These are phyloP conservation scores for Eimeria zaria DNA, from an alignment of 169 alveolate genomes.

Conservation along the genomic window DNA sequence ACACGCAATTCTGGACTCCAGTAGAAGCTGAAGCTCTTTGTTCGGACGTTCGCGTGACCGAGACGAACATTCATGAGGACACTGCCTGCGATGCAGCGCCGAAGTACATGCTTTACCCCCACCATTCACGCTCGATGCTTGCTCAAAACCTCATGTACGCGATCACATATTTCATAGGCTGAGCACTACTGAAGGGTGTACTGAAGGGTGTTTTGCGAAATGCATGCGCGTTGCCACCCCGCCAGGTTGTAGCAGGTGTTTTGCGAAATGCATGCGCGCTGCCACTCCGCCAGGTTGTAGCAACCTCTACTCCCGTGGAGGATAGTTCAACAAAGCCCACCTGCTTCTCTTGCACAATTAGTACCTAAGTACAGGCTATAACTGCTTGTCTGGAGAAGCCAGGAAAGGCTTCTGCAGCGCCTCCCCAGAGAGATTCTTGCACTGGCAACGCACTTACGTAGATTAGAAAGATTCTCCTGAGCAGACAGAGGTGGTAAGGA, in stretches of 20 bases:
- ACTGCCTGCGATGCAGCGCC: slow-evolving; percentile 5
- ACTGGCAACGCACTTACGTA: slow-evolving; percentile 63
- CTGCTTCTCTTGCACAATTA: slow-evolving; percentile 23
- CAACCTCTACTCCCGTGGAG: not conserved
- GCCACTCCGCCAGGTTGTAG: not conserved
- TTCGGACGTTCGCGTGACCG: slow-evolving; percentile 18
- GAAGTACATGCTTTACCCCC: not conserved
- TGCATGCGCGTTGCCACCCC: not conserved
- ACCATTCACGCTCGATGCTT: not conserved
- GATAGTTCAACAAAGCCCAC: not conserved
- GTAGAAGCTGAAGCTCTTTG: slow-evolving; percentile 53
- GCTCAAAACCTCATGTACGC: not conserved
- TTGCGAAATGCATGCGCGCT: not conserved
- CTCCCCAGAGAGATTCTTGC: slow-evolving; percentile 61
- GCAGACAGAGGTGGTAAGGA: not conserved
- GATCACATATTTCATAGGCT: not conserved
- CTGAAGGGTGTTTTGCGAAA: not conserved
- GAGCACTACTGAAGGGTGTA: too few relatives aligned
- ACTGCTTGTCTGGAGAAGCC: slow-evolving; percentile 2
- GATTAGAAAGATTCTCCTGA: slow-evolving; percentile 58
- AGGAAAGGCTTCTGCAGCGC: slow-evolving; percentile 61
- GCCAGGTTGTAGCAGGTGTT: too few relatives aligned
- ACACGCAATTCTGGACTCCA: slow-evolving; percentile 42
- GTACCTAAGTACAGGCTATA: slow-evolving; percentile 46
- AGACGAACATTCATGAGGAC: slow-evolving; percentile 36